Evolutionary conservation across 305 asterid genomes (phyloP), one percentile per base, ranked within the genome.

Genomic region (Rubia peregrina): DNA sequence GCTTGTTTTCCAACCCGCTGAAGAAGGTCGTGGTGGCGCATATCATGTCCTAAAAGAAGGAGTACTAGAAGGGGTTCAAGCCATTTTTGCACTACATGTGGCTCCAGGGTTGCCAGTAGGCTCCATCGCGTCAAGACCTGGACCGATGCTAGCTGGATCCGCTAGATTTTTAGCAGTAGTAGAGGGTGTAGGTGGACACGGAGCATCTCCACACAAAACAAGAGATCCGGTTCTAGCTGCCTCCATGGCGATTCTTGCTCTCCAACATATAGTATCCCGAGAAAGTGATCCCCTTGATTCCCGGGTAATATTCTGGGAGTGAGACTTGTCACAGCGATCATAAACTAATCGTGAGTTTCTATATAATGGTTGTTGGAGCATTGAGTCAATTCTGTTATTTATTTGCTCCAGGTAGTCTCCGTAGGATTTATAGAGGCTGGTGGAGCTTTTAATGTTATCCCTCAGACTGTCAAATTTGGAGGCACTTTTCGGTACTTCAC

Each of bases 1-100:
- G 81, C 91, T 92, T 10, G 82, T 92, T 6, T 92, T 92, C 79
- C 96, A 92, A 83, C 98, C 96, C 61, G 96, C 80, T 46, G 96
- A 92, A 88, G 98, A 92, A 83, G 95, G 96, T 60, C 71, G 41
- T 73, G 96, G 84, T 7, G 98, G 96, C 14, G 96, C 96, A 44
- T 75, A 82, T 46, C 74, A 83, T 60, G 81, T 92, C 86, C 73
- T 90, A 70, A 78, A 85, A 72, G 83, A 83, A 65, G 98, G 96
- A 71, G 91, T 83, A 26, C 77, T 92, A 12, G 89, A 90, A 57
- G 95, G 91, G 71, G 78, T 85, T 77, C 44, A 81, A 78, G 91
- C 87, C 64, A 90, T 90, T 41, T 88, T 92, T 38, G 92, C 82
- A 44, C 69, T 92, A 49, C 98, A 90, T 66, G 89, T 90, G 10